These are phyloP conservation scores for Mortierella claussenii DNA, from an alignment of 192 early-diverging fungal genomes.

Conservation along the genomic window DNA sequence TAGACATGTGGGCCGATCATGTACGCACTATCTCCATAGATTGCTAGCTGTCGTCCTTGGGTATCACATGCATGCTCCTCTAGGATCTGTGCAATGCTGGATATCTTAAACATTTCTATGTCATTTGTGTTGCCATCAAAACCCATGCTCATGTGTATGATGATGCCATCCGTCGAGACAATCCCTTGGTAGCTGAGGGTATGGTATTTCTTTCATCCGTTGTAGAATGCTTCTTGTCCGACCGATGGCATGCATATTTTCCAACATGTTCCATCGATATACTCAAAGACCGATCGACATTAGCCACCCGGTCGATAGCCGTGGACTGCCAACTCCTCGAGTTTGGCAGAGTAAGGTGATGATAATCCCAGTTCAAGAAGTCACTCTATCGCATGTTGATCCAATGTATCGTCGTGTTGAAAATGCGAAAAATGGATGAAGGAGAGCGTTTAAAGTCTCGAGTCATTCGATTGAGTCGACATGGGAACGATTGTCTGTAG, in stretches of 20 bases:
- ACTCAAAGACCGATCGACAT: constrained; percentile 6
- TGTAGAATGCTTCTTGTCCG: constrained; percentile 6
- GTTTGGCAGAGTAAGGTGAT: too few relatives aligned
- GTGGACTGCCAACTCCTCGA: too few relatives aligned
- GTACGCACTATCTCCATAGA: constrained; percentile 1
- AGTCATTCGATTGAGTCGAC: too few relatives aligned
- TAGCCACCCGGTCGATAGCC: too few relatives aligned
- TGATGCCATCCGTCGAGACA: constrained; percentile 7
- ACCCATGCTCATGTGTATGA: neutral
- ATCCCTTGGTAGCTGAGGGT: constrained; percentile 10
- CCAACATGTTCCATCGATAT: constrained; percentile 2
- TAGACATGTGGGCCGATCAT: neutral
- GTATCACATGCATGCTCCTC: neutral
- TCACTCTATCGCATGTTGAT: too few relatives aligned
- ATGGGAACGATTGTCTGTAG: too few relatives aligned
- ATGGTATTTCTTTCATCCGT: constrained; percentile 6
- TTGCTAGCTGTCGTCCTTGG: neutral
- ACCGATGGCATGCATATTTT: neutral
- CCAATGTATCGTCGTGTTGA: too few relatives aligned
- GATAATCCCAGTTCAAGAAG: too few relatives aligned
- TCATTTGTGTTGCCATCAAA: constrained; percentile 1
- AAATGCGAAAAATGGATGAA: too few relatives aligned
- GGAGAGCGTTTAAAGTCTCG: too few relatives aligned
- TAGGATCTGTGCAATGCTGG: neutral
- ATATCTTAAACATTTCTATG: neutral